Conservation (phyloP, 805 yeast species). For the Saturnispora gosingensis region DNA sequence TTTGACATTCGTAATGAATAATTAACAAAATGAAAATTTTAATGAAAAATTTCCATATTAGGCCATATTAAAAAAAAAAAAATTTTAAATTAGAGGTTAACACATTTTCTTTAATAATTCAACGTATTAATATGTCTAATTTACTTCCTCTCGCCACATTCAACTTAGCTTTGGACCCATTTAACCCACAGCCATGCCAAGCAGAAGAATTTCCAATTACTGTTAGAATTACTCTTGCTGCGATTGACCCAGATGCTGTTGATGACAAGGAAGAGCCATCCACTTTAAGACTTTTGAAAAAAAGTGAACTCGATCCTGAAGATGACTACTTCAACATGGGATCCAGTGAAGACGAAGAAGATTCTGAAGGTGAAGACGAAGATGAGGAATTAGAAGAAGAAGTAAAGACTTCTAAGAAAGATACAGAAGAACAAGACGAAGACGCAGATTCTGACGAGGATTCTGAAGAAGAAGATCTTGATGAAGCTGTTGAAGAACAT, state of each 20-base stretch:
- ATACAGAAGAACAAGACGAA: slow-evolving; percentile 24
- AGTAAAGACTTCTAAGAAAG: slow-evolving; percentile 22
- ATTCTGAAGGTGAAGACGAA: slow-evolving; percentile 29
- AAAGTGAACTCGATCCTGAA: slow-evolving; percentile 36
- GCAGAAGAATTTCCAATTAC: slow-evolving; percentile 83
- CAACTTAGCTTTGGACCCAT: slow-evolving; percentile 80
- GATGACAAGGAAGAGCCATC: slow-evolving; percentile 80
- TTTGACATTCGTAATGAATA: not conserved
- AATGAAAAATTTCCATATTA: not conserved
- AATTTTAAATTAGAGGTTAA: not conserved
- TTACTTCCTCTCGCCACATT: slow-evolving; percentile 80
- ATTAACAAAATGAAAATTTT: not conserved
- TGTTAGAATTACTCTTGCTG: slow-evolving; percentile 87
- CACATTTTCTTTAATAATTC: not conserved
- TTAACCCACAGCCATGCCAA: slow-evolving; percentile 78
- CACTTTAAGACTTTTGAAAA: slow-evolving; percentile 81
- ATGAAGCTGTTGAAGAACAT: slow-evolving; percentile 73
- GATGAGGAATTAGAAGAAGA: slow-evolving; percentile 24
- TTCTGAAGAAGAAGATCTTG: slow-evolving; percentile 52
- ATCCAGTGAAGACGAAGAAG: slow-evolving; percentile 36
- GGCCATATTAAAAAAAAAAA: not conserved
- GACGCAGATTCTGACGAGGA: slow-evolving; percentile 36
- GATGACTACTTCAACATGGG: slow-evolving; percentile 32
- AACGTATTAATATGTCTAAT: slow-evolving; percentile 43
- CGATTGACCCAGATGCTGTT: slow-evolving; percentile 82